phyloP scores from a whole-genome alignment of 371 early-diverging fungal species.

The Blakeslea trispora region DNA sequence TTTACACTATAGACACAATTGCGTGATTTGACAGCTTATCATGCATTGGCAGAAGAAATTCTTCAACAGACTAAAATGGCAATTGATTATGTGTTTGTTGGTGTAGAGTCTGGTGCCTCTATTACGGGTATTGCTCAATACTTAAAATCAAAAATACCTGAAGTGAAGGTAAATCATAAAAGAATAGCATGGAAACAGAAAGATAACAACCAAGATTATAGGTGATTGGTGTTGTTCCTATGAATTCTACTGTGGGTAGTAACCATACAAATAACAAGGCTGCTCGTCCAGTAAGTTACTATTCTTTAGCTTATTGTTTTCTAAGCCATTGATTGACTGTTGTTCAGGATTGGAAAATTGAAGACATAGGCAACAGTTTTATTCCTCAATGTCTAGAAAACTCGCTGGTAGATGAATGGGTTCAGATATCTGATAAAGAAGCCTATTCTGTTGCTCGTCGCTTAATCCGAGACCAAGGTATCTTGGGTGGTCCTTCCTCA shows the following conservation, averaged over 20 bases:
- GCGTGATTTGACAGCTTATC: slow-evolving; percentile 27
- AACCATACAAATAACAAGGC: slow-evolving; percentile 1
- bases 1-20: slow-evolving; percentile 29
- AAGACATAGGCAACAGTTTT: slow-evolving; percentile 76
- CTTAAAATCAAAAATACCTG: slow-evolving; percentile 57
- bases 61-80: slow-evolving; percentile 58
- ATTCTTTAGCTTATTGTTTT: neutral
- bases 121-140: slow-evolving; percentile 64
- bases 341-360: slow-evolving; percentile 72
- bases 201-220: slow-evolving; percentile 8
- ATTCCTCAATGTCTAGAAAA: slow-evolving; percentile 61
- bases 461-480: slow-evolving; percentile 67
- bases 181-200: neutral
- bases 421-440: slow-evolving; percentile 69
- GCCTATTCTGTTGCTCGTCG: slow-evolving; percentile 75
- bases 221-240: slow-evolving; percentile 75
- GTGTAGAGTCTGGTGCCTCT: slow-evolving; percentile 73
- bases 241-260: slow-evolving; percentile 56
- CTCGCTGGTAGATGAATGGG: slow-evolving; percentile 69
- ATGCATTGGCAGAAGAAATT: slow-evolving; percentile 66
- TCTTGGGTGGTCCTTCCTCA: slow-evolving; percentile 72
- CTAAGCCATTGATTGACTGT: too few relatives aligned
- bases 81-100: slow-evolving; percentile 69
- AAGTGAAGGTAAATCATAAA: slow-evolving; percentile 45
- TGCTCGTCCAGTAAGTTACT: slow-evolving; percentile 9